Evolutionary conservation across 1,139 yeast genomes (phyloP), one percentile per base, ranked within the genome.

Genomic region (Debaryomyces nepalensis): DNA sequence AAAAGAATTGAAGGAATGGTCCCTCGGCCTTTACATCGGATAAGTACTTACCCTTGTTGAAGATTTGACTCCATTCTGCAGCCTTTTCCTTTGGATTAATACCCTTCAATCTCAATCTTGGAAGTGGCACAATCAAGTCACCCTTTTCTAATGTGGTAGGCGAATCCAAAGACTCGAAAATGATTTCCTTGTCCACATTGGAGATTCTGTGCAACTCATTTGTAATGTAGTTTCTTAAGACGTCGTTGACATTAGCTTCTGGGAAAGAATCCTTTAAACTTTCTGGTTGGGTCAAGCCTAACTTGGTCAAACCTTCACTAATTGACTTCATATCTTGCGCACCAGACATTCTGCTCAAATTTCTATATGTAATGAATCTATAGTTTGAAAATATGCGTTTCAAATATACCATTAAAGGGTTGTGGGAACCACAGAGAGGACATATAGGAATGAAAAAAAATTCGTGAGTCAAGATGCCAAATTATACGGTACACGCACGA

Each of bases 31-130:
- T 81, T 51, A 89, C 93, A 48, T 80, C 80, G 29, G 75, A 68
- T 52, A 93, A 70, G 61, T 75, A 87, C 44, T 82, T 77, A 33
- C 89, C 90, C 52, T 77, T 73, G 50, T 84, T 81, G 61, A 86
- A 82, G 40, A 74, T 72, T 46, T 65, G 75, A 22, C 96, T 86
- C 89, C 97, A 86, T 61, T 91, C 88, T 40, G 66, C 66, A 22
- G 99, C 98, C 55, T 90, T 75, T 45, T 83, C 89, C 62, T 86
- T 86, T 41, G 95, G 95, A 53, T 87, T 86, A 40, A 81, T 73
- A 35, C 96, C 96, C 70, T 91, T 90, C 54, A 90, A 75, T 69
- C 97, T 82, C 61, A 93, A 79, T 64, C 98, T 82, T 55, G 99
- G 99, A 39, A 93, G 77, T 33, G 99, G 98, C 45, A 93, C 80